Evolutionary conservation across 192 early-diverging fungal genomes (phyloP).

Genomic region (Phlyctochytrium arcticum): DNA sequence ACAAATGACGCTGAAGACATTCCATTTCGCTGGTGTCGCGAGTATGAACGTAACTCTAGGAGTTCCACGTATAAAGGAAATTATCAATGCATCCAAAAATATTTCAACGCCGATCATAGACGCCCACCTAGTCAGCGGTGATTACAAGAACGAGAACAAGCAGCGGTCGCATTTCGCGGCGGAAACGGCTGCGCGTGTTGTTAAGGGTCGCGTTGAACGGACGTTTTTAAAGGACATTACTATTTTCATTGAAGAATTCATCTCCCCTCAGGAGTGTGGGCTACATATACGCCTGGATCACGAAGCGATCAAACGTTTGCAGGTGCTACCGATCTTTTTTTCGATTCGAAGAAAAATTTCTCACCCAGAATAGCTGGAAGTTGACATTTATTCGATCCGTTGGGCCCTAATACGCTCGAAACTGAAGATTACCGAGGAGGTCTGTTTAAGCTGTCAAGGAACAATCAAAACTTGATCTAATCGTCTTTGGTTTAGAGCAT

Average conservation of each 20-base stretch:
- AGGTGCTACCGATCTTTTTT: constrained; percentile 77
- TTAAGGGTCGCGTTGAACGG: constrained; percentile 93
- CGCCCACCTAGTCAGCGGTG: constrained; percentile 59
- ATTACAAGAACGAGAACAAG: constrained; percentile 11
- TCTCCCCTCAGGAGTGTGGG: constrained; percentile 67
- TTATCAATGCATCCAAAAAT: constrained; percentile 97
- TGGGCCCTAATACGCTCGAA: constrained; percentile 76
- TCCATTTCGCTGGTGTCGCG: constrained; percentile 99
- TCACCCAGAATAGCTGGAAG: constrained; percentile 68
- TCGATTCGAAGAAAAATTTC: constrained; percentile 56
- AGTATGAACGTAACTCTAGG: constrained; percentile 99
- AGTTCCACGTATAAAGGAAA: constrained; percentile 99
- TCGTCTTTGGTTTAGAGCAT: constrained; percentile 22
- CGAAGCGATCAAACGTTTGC: constrained; percentile 76
- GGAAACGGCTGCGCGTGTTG: constrained; percentile 83
- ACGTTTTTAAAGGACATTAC: constrained; percentile 88
- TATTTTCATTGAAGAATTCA: constrained; percentile 91
- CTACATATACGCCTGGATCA: constrained; percentile 80
- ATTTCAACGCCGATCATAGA: constrained; percentile 91
- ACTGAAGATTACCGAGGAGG: constrained; percentile 76
- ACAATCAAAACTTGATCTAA: no score
- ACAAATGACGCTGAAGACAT: constrained; percentile 99
- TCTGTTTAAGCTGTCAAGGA: constrained; percentile 19
- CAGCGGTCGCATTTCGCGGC: constrained; percentile 24
- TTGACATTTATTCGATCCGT: constrained; percentile 70